Conservation (phyloP, 1,284 basidiomycete genomes). For the Malassezia furfur region DNA sequence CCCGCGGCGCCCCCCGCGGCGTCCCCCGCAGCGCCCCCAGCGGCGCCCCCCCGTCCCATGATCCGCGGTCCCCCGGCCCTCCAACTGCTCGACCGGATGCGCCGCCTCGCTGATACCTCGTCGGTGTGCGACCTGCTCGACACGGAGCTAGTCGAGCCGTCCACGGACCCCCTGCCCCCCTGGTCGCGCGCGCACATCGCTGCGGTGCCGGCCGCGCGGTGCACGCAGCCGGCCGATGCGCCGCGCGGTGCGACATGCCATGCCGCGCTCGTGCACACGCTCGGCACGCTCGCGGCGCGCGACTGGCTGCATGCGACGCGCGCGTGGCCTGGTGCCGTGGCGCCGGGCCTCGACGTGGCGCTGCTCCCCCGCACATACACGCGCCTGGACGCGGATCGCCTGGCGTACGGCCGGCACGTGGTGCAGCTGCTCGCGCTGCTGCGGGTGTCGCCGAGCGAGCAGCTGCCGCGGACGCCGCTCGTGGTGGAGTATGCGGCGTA, state of each 20-base stretch:
- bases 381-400: slow-evolving; percentile 8
- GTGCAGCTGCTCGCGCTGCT: slow-evolving; percentile 3
- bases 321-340: too few relatives aligned
- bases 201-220: background rate
- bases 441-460: slow-evolving; percentile 2
- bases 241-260: background rate
- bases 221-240: background rate
- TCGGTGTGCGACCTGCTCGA: background rate
- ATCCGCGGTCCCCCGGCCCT: slow-evolving; percentile 2
- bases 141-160: background rate
- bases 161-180: background rate
- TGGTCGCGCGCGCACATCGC: slow-evolving; percentile 7
- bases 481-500: slow-evolving; percentile 15
- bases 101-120: background rate
- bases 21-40: background rate
- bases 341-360: too few relatives aligned
- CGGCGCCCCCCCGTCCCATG: too few relatives aligned
- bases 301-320: background rate
- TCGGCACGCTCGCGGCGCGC: background rate
- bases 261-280: background rate
- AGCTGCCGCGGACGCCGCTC: slow-evolving; percentile 5
- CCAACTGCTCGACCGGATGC: background rate
- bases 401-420: background rate
- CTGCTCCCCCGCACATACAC: background rate
- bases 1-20: too few relatives aligned